Conservation (phyloP, 106 monocot species). For the Platanthera guangdongensis region DNA sequence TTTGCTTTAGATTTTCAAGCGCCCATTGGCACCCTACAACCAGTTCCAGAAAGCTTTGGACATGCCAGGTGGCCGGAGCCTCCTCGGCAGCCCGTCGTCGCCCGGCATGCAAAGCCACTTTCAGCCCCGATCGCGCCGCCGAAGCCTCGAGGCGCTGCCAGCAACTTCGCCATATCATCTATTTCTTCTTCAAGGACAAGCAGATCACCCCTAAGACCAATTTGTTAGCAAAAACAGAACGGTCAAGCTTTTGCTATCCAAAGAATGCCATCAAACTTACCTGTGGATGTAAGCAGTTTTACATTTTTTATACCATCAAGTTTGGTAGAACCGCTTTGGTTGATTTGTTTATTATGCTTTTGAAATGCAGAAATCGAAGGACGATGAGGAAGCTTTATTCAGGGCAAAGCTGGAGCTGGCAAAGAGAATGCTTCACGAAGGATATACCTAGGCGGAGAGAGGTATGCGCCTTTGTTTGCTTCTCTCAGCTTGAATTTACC, state of each 20-base stretch:
- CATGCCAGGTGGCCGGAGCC: constrained; percentile 16
- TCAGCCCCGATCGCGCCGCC: neutral
- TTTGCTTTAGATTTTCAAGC: constrained; percentile 37
- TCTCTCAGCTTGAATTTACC: neutral
- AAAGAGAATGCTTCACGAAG: constrained; percentile 73
- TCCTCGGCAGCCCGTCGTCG: neutral
- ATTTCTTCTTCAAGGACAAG: constrained; percentile 10
- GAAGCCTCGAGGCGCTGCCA: neutral
- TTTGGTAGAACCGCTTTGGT: neutral
- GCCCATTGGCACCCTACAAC: constrained; percentile 10
- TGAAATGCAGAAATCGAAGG: neutral
- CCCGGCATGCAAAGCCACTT: constrained; percentile 20
- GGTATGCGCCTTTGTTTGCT: neutral
- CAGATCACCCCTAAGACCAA: constrained; percentile 5
- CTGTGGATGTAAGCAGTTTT: constrained; percentile 33
- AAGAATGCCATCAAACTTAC: constrained; percentile 10
- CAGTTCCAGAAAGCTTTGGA: constrained; percentile 9
- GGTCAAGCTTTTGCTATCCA: neutral
- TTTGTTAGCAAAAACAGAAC: constrained; percentile 5
- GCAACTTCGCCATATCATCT: neutral
- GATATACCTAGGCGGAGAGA: constrained; percentile 24
- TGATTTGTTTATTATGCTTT: neutral
- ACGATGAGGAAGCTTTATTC: constrained; percentile 20
- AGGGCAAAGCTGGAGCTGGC: constrained; percentile 45
- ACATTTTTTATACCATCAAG: neutral